Base-by-base conservation (phyloP, 106 monocot genomes). In the Vanilla planifolia region DNA sequence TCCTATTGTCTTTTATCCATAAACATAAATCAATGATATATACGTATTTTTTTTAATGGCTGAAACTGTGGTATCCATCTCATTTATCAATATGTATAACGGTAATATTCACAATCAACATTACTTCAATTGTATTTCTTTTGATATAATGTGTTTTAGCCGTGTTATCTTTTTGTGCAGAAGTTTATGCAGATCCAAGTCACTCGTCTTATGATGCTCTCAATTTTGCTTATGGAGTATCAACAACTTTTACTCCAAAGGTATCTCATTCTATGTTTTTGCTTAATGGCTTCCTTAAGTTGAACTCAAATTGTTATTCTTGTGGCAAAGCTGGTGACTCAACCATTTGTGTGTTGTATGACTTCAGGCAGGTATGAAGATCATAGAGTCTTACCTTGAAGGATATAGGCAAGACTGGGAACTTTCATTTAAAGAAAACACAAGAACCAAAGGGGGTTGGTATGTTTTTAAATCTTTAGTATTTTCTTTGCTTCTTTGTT, bases 401-500 rank as follows among this genome's bases (percentile, higher is more conserved):
- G 94, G 94, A 59, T 95, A 95, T 73, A 75, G 94, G 42, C 94
- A 95, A 56, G 86, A 95, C 50, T 95, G 94, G 94, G 78, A 42
- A 8, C 83, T 95, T 50, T 95, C 94, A 48, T 95, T 84, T 73
- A 44, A 89, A 76, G 76, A 79, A 66, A 71, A 86, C 56, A 95
- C 94, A 3, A 62, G 68, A 47, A 36, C 66, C 19, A 95, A 70
- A 73, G 94, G 89, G 37, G 94, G 94, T 46, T 95, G 94, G 94
- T 95, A 75, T 32, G 70, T 74, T 46, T n/a, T n/a, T n/a, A n/a
- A n/a, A n/a, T n/a, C n/a, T n/a, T n/a, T n/a, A n/a, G n/a, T n/a
- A n/a, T n/a, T n/a, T n/a, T n/a, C n/a, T n/a, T n/a, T n/a, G n/a
- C n/a, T n/a, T n/a, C n/a, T n/a, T n/a, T n/a, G n/a, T n/a, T n/a